Percentiles rank a stretch among this genome's conserved stretches.
phyloP scores from a whole-genome alignment of 2,329 filamentous ascomycete species.

The Juglanconis juglandina region DNA sequence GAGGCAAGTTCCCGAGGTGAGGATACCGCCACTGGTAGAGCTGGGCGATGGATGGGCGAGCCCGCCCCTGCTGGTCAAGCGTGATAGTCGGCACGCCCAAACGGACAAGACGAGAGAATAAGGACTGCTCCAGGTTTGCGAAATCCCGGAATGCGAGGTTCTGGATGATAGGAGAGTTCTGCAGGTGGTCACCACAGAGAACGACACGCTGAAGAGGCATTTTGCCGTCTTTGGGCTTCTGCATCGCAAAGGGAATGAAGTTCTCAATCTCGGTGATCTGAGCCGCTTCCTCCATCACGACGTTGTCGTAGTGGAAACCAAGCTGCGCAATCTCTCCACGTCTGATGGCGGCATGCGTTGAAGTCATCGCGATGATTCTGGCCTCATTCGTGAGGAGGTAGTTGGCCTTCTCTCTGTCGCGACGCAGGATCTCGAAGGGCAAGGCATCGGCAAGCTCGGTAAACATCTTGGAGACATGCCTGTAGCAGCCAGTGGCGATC shows the following conservation, averaged over 20 bases:
- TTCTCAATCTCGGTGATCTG: slow-evolving; percentile 98
- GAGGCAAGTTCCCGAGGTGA: slow-evolving; percentile 72
- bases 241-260: slow-evolving; percentile 91
- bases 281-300: slow-evolving; percentile 97
- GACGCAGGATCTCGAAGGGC: slow-evolving; percentile 89
- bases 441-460: slow-evolving; percentile 87
- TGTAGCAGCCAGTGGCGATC: slow-evolving; percentile 78
- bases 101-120: slow-evolving; percentile 87
- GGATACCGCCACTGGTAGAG: slow-evolving; percentile 94
- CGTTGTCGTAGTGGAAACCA: slow-evolving; percentile 97
- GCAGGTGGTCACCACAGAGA: slow-evolving; percentile 89
- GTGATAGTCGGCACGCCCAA: slow-evolving; percentile 88
- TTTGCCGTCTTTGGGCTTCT: slow-evolving; percentile 71
- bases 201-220: slow-evolving; percentile 82
- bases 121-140: slow-evolving; percentile 90
- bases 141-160: slow-evolving; percentile 92
- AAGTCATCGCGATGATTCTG: slow-evolving; percentile 98
- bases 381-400: slow-evolving; percentile 94
- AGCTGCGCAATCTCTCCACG: slow-evolving; percentile 83
- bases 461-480: slow-evolving; percentile 87
- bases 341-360: slow-evolving; percentile 93
- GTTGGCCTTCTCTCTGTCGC: slow-evolving; percentile 88
- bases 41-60: slow-evolving; percentile 78
- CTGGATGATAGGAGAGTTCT: slow-evolving; percentile 95
- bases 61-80: slow-evolving; percentile 90